Evolutionary conservation across 2,329 filamentous ascomycete genomes (phyloP).

Genomic region (Fusarium coffeatum): DNA sequence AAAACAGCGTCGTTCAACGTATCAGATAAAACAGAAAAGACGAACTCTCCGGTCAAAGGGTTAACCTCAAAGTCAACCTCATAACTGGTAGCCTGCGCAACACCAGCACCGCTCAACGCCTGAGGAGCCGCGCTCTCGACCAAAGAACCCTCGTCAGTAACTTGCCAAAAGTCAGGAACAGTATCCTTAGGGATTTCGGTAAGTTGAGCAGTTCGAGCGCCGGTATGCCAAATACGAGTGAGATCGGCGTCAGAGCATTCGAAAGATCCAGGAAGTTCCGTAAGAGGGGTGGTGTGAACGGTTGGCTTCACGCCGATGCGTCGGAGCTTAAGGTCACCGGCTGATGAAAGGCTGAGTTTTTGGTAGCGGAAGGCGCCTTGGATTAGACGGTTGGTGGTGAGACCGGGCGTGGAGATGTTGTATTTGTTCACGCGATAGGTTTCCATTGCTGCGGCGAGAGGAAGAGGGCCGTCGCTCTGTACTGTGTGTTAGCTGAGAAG

Average conservation of each 20-base stretch:
- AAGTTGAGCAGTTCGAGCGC: not conserved
- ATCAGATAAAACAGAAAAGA: not conserved
- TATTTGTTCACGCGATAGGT: slow-evolving; percentile 1
- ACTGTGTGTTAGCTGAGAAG: not conserved
- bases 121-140: slow-evolving; percentile 2
- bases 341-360: not conserved
- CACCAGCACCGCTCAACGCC: rapidly evolving
- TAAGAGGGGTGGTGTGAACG: not conserved
- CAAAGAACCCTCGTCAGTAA: not conserved
- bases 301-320: not conserved
- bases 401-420: not conserved
- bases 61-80: not conserved
- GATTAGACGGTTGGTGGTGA: not conserved
- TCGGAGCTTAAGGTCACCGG: not conserved
- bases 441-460: slow-evolving; percentile 5
- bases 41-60: not conserved
- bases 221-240: not conserved
- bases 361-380: slow-evolving; percentile 13
- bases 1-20: not conserved
- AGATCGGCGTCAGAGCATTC: slow-evolving; percentile 1
- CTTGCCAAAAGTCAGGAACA: slow-evolving; percentile 7
- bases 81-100: not conserved
- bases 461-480: not conserved
- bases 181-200: not conserved
- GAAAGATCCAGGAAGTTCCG: not conserved